Conservation (phyloP, 495 filamentous ascomycete species). For the Thermothielavioides terrestris region DNA sequence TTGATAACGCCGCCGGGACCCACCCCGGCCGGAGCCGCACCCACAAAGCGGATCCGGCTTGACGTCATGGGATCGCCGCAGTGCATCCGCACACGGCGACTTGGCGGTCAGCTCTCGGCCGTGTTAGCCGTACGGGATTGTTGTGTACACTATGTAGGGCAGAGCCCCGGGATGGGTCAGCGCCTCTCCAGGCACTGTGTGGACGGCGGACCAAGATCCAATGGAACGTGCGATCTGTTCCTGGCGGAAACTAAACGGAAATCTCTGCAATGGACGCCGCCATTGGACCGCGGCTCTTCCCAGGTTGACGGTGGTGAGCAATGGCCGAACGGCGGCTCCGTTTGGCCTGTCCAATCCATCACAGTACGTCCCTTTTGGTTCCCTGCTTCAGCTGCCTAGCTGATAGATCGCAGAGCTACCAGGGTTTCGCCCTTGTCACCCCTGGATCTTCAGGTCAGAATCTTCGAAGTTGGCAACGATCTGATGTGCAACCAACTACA, state of each 20-base stretch:
- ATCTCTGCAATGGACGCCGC: background rate
- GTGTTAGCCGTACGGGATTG: constrained; percentile 2
- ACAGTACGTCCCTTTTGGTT: background rate
- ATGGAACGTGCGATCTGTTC: background rate
- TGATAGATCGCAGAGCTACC: too few species aligned
- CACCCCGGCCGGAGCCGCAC: constrained; percentile 2
- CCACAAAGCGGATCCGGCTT: constrained; percentile 5
- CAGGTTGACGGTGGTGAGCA: too few species aligned
- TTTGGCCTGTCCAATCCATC: background rate
- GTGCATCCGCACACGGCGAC: constrained; percentile 8
- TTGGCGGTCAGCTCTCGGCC: constrained; percentile 9
- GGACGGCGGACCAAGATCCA: too few species aligned
- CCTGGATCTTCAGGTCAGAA: too few species aligned
- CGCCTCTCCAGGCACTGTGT: constrained; percentile 1
- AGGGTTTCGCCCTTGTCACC: too few species aligned
- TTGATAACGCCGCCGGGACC: background rate
- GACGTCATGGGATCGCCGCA: constrained; percentile 22
- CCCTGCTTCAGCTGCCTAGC: too few species aligned
- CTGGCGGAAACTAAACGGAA: background rate
- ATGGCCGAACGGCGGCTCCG: too few species aligned
- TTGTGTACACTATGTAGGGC: too few species aligned
- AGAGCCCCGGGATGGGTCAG: too few species aligned
- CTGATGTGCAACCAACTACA: too few species aligned
- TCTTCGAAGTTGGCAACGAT: too few species aligned
- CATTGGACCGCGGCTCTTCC: too few species aligned